phyloP scores from a whole-genome alignment of 768 basidiomycete species.

The Russula sp. region DNA sequence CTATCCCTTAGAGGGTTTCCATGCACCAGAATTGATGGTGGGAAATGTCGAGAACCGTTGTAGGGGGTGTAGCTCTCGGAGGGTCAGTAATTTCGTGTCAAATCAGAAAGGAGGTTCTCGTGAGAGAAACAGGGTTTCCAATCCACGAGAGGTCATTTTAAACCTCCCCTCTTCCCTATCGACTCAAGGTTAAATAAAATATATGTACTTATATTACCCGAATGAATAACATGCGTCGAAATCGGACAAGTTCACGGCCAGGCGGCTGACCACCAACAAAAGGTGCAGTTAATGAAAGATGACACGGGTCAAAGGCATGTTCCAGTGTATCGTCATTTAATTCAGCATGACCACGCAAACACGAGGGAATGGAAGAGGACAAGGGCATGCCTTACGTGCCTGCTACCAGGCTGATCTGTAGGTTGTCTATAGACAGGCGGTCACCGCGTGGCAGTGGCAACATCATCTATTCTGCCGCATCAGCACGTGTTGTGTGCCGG shows the following conservation, averaged over 20 bases:
- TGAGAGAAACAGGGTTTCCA: constrained; percentile 11
- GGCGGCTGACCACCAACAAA: background rate
- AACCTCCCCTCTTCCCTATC: background rate
- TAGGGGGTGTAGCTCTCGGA: background rate
- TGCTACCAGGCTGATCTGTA: constrained; percentile 1
- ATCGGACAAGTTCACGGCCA: constrained; percentile 1
- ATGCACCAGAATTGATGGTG: background rate
- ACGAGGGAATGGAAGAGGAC: background rate
- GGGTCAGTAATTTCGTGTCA: background rate
- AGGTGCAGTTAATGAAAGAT: background rate
- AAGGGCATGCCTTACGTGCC: constrained; percentile 15
- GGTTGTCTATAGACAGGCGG: constrained; percentile 2
- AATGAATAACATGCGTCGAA: background rate
- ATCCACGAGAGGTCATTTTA: background rate
- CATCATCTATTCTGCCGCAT: constrained; percentile 16
- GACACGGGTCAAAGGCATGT: constrained; percentile 20
- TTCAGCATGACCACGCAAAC: constrained; percentile 6
- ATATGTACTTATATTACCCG: constrained; percentile 5
- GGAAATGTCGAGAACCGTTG: background rate
- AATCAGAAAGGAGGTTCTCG: background rate
- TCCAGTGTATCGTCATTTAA: background rate
- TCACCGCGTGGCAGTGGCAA: constrained; percentile 16
- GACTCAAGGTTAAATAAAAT: background rate
- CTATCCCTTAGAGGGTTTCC: background rate
- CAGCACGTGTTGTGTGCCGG: constrained; percentile 20